Conservation (phyloP, 73 alveolate genomes). For the Tetrahymena borealis region DNA sequence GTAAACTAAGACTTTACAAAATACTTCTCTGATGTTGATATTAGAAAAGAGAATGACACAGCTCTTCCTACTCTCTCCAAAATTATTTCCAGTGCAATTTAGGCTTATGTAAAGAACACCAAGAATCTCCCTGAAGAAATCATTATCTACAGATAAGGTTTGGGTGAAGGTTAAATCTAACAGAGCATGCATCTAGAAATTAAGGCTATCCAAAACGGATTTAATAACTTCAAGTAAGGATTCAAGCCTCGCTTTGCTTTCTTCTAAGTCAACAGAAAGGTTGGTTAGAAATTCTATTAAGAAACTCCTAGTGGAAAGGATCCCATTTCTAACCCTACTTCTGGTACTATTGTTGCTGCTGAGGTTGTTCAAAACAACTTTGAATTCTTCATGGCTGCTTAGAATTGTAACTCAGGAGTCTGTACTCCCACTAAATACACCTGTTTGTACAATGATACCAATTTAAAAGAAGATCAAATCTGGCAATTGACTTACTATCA, state of each 20-base stretch:
- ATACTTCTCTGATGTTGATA: conserved; percentile 25
- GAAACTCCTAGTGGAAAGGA: conserved; percentile 18
- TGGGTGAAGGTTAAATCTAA: conserved; percentile 7
- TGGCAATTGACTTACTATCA: conserved; percentile 72
- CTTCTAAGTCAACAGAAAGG: conserved; percentile 54
- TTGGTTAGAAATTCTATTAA: conserved; percentile 56
- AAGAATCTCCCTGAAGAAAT: conserved; percentile 9
- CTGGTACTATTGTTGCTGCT: conserved; percentile 76
- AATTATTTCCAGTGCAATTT: not conserved
- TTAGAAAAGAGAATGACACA: not conserved
- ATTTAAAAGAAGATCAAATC: conserved; percentile 34
- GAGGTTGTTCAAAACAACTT: conserved; percentile 44
- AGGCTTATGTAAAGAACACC: conserved; percentile 6
- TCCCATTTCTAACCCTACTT: conserved; percentile 42
- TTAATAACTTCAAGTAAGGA: not conserved
- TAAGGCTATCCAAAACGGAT: not conserved
- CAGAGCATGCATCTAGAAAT: not conserved
- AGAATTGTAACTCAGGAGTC: conserved; percentile 62
- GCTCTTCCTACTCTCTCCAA: not conserved
- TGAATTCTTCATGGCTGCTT: conserved; percentile 74
- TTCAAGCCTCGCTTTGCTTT: conserved; percentile 18
- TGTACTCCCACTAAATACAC: conserved; percentile 79
- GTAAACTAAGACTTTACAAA: conserved; percentile 31
- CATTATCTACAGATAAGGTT: conserved; percentile 28
- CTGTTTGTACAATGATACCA: conserved; percentile 56